Conservation (phyloP, 345 rosid species). For the Cardamine chenopodiifolia region DNA sequence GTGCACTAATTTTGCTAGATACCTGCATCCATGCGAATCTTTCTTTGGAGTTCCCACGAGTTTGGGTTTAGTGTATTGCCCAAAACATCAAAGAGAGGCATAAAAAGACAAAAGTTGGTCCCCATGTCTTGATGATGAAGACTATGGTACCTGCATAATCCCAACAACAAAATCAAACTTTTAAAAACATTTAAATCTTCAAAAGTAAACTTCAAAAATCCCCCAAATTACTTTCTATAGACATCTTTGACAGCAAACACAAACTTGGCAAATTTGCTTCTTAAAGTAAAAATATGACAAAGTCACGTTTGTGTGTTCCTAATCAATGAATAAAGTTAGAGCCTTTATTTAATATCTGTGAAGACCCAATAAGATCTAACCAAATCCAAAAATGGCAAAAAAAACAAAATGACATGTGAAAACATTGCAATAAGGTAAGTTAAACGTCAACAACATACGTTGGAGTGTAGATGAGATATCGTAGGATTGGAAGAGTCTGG, state of each 20-base stretch:
- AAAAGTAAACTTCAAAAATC: background rate
- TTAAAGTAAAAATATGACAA: constrained; percentile 20
- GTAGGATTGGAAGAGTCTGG: constrained; percentile 58
- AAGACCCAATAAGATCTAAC: constrained; percentile 12
- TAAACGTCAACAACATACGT: constrained; percentile 51
- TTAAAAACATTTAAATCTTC: background rate
- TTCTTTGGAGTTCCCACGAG: constrained; percentile 75
- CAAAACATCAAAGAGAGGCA: constrained; percentile 86
- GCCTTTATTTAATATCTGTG: background rate
- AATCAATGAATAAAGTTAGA: constrained; percentile 26
- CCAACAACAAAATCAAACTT: constrained; percentile 23
- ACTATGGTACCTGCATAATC: constrained; percentile 70
- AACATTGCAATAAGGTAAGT: constrained; percentile 2
- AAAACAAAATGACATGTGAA: background rate
- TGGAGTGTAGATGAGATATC: constrained; percentile 82
- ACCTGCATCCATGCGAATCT: constrained; percentile 58
- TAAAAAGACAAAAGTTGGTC: constrained; percentile 91
- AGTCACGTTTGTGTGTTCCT: constrained; percentile 29
- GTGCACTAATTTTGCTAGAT: background rate
- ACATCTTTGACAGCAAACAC: constrained; percentile 12
- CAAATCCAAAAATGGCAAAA: background rate
- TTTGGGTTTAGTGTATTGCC: constrained; percentile 69
- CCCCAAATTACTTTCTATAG: constrained; percentile 8
- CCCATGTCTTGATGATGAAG: constrained; percentile 77
- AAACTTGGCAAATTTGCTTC: constrained; percentile 16